These are phyloP conservation scores for Arthrinium phaeospermum DNA, from an alignment of 2,329 filamentous ascomycete species.

Conservation along the genomic window DNA sequence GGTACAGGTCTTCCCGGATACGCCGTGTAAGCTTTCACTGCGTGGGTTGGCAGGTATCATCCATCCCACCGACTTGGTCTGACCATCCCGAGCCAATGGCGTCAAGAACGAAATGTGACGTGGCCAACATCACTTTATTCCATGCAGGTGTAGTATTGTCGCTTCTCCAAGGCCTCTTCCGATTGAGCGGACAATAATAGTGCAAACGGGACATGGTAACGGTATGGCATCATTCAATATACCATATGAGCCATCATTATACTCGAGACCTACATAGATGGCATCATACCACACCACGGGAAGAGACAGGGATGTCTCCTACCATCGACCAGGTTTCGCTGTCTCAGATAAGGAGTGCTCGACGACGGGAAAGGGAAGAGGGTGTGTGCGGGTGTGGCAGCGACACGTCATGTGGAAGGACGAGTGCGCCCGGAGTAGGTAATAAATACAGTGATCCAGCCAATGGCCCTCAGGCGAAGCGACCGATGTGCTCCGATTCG, in stretches of 20 bases:
- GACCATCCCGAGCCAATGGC: too few species aligned
- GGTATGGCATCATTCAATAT: background rate
- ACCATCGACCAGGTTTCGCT: background rate
- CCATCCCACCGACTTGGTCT: too few species aligned
- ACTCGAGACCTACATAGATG: constrained; percentile 3
- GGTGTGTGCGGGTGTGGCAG: background rate
- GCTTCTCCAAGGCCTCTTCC: background rate
- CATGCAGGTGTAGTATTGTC: background rate
- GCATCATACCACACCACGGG: background rate
- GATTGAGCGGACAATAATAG: background rate
- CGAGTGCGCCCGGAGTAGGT: background rate
- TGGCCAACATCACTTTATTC: background rate
- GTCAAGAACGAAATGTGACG: too few species aligned
- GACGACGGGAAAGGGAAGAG: background rate
- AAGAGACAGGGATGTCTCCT: background rate
- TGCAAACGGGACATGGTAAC: background rate
- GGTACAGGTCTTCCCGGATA: too few species aligned
- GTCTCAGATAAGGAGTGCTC: background rate
- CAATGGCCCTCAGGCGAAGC: background rate
- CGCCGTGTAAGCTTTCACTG: too few species aligned
- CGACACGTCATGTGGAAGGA: background rate
- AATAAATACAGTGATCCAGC: background rate
- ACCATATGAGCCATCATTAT: background rate
- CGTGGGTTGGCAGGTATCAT: too few species aligned
- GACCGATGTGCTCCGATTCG: constrained; percentile 11